Conservation (phyloP, 1,284 basidiomycete genomes). For the Agroathelia rolfsii region DNA sequence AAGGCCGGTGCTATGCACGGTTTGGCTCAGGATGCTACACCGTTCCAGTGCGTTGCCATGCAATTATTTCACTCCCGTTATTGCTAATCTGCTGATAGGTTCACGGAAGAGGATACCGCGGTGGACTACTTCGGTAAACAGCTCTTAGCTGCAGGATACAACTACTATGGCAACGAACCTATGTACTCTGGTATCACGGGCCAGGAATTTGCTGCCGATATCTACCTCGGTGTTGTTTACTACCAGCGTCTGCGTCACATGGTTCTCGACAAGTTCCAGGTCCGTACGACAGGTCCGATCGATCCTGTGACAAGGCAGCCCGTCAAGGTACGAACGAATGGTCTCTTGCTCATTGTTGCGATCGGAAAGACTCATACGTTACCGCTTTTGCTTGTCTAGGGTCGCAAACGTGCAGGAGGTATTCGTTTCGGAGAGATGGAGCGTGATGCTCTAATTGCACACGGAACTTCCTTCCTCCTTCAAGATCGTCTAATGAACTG, state of each 20-base stretch:
- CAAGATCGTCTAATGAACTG: slow-evolving; percentile 99
- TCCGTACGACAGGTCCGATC: slow-evolving; percentile 94
- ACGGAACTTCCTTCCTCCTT: slow-evolving; percentile 95
- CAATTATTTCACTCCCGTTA: slow-evolving; percentile 8
- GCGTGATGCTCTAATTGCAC: slow-evolving; percentile 95
- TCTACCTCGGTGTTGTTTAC: slow-evolving; percentile 97
- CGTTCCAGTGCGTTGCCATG: slow-evolving; percentile 68
- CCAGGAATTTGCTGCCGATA: slow-evolving; percentile 96
- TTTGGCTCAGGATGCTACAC: slow-evolving; percentile 95
- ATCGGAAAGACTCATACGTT: slow-evolving; percentile 2
- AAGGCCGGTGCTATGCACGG: slow-evolving; percentile 99
- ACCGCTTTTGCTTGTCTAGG: slow-evolving; percentile 36
- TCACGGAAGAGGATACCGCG: slow-evolving; percentile 92
- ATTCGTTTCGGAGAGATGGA: slow-evolving; percentile 99
- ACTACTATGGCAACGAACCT: slow-evolving; percentile 98
- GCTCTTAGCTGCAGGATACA: slow-evolving; percentile 89
- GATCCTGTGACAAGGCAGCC: slow-evolving; percentile 95
- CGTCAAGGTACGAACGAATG: slow-evolving; percentile 65
- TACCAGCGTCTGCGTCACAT: slow-evolving; percentile 99
- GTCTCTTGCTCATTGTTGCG: slow-evolving; percentile 2
- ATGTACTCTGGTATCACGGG: slow-evolving; percentile 99
- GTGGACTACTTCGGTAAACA: slow-evolving; percentile 97
- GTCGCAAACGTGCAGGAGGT: slow-evolving; percentile 95
- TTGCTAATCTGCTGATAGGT: slow-evolving; percentile 39
- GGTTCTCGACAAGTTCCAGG: slow-evolving; percentile 99